Evolutionary conservation across 495 filamentous ascomycete species (phyloP).

Genomic region (Venustampulla echinocandica): DNA sequence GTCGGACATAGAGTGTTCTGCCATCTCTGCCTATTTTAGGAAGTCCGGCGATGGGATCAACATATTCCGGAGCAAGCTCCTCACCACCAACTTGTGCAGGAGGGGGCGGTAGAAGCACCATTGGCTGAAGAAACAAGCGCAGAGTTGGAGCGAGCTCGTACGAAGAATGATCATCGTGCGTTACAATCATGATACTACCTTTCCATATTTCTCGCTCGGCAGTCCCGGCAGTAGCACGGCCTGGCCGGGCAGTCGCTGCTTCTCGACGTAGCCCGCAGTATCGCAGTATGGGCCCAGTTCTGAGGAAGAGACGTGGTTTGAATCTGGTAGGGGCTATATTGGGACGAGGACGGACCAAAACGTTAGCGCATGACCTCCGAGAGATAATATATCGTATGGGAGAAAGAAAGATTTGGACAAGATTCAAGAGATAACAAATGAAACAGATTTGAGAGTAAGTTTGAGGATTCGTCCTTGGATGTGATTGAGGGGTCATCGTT

Average conservation of each 20-base stretch:
- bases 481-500: neutral
- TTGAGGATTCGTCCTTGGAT: neutral
- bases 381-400: neutral
- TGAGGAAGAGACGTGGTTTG: conserved; percentile 72
- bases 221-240: conserved; percentile 26
- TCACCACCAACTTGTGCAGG: conserved; percentile 58
- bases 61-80: conserved; percentile 66
- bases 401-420: neutral
- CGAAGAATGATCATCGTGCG: conserved; percentile 67
- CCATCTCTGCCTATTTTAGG: conserved; percentile 75
- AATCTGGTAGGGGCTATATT: conserved; percentile 56
- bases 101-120: conserved; percentile 77
- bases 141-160: conserved; percentile 72
- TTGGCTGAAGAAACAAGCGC: conserved; percentile 75
- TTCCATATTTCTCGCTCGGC: conserved; percentile 71
- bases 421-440: neutral
- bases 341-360: conserved; percentile 27
- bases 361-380: conserved; percentile 23
- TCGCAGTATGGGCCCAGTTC: conserved; percentile 81
- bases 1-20: conserved; percentile 71
- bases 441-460: neutral
- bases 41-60: conserved; percentile 82
- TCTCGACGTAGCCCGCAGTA: conserved; percentile 74
- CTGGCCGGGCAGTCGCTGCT: conserved; percentile 22
- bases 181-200: conserved; percentile 91